Evolutionary conservation across 805 yeast species (phyloP), one percentile per base, ranked within the genome.

Genomic region (Ogataea haglerorum): DNA sequence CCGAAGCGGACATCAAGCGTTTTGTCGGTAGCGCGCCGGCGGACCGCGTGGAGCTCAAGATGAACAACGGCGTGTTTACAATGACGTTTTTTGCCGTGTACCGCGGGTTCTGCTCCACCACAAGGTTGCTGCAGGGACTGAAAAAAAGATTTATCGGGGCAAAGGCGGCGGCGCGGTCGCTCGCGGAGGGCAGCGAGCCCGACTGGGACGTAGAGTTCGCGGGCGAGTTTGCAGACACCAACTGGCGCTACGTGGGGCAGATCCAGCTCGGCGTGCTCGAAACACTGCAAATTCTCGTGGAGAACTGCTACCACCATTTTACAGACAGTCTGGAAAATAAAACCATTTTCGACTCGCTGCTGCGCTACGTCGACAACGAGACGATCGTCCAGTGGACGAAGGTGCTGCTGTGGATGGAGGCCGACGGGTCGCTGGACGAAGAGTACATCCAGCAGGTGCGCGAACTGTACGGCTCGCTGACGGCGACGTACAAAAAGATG

Each of bases 211-310:
- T 64, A 8, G 38, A 56, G 7, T 37, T 63, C 4, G 67, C 68
- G 31, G 66, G 74, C 19, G 65, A 61, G 13, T 42, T 52, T 35
- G 33, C 46, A 0, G 73, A 73, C 3, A 69, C 83, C 24, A 84
- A 82, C 51, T 80, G 82, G 72, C 73, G 72, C 32, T 72, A 78
- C 40, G 80, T 86, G 32, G 80, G 84, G 9, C 86, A 82, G 54
- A 85, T 90, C 30, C 93, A 89, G 56, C 70, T 84, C 27, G 95
- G 95, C 29, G 78, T 89, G 23, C 67, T 89, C 44, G 95, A 86
- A 56, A 86, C 88, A 0, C 65, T 88, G 42, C 72, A 79, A 31
- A 73, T 82, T 22, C 72, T 95, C 60, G 77, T 87, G 15, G 72
- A 77, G 33, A 81, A 82, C 49, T 86, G 84, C 56, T 89, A 82